Evolutionary conservation across 1,284 basidiomycete species (phyloP).

Genomic region (Psilocybe mexicana): DNA sequence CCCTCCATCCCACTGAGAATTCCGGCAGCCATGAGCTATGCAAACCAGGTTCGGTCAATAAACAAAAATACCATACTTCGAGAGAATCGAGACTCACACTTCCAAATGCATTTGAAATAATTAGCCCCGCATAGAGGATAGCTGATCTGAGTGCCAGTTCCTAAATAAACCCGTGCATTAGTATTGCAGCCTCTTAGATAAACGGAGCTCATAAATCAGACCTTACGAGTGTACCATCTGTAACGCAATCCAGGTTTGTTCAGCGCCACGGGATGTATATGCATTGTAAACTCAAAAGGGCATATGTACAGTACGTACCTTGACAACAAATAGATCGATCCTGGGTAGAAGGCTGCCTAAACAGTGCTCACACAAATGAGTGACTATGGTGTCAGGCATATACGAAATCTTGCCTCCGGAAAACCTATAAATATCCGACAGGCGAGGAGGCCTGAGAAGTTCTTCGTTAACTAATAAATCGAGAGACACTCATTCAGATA

Average conservation of each 20-base stretch:
- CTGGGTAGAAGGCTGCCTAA: constrained; percentile 60
- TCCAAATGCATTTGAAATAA: constrained; percentile 77
- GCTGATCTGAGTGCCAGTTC: constrained; percentile 69
- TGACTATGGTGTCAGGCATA: neutral
- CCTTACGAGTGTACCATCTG: constrained; percentile 60
- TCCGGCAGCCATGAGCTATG: constrained; percentile 66
- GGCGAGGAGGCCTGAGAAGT: constrained; percentile 52
- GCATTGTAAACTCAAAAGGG: too few relatives aligned
- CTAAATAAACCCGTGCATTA: constrained; percentile 28
- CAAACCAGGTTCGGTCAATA: neutral
- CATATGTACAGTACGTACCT: constrained; percentile 30
- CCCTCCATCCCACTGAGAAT: constrained; percentile 73
- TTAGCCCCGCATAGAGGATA: constrained; percentile 62
- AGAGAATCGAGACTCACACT: constrained; percentile 40
- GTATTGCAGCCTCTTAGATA: neutral
- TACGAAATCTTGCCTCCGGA: constrained; percentile 43
- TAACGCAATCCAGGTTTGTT: neutral
- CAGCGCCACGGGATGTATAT: neutral
- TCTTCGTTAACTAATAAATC: constrained; percentile 46
- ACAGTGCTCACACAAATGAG: neutral
- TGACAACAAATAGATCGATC: constrained; percentile 58
- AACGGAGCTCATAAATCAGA: constrained; percentile 16
- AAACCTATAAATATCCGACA: constrained; percentile 65
- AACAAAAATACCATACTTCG: neutral
- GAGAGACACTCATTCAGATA: neutral